A percentile compares a stretch with the other conserved stretches of the same genome.
phyloP scores from a whole-genome alignment of 768 basidiomycete species.

The Naganishia randhawae region DNA sequence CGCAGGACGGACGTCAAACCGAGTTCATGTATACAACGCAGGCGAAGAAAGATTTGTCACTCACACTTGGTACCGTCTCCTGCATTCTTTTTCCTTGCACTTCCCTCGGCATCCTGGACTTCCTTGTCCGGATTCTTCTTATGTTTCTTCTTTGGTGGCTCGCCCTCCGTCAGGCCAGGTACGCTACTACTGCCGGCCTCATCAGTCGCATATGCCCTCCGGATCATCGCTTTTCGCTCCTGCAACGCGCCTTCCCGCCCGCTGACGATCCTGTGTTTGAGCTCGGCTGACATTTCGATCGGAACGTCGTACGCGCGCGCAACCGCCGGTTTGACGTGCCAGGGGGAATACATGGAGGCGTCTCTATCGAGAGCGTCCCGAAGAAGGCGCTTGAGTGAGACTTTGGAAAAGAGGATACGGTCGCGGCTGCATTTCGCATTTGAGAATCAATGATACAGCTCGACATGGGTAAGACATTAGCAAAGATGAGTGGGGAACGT shows the following conservation, averaged over 20 bases:
- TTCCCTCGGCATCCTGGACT: slow-evolving; percentile 34
- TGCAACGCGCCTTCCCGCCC: slow-evolving; percentile 84
- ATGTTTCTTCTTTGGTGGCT: slow-evolving; percentile 22
- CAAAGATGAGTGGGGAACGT: not conserved
- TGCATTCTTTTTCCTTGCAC: slow-evolving; percentile 25
- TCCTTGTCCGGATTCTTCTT: slow-evolving; percentile 23
- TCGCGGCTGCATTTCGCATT: slow-evolving; percentile 66
- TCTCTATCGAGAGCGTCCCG: slow-evolving; percentile 92
- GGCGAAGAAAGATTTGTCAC: not conserved
- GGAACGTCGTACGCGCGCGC: slow-evolving; percentile 81
- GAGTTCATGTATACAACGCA: not conserved
- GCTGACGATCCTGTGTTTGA: slow-evolving; percentile 69
- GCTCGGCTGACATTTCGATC: slow-evolving; percentile 78
- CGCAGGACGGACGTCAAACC: not conserved
- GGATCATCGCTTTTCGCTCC: slow-evolving; percentile 54
- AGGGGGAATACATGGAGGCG: slow-evolving; percentile 85
- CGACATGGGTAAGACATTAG: too few relatives aligned
- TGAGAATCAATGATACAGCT: too few relatives aligned
- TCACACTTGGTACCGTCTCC: slow-evolving; percentile 14
- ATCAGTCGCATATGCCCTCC: slow-evolving; percentile 12
- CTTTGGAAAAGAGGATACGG: slow-evolving; percentile 91
- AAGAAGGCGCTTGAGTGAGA: slow-evolving; percentile 91
- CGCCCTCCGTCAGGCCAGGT: slow-evolving; percentile 23
- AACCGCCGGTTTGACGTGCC: slow-evolving; percentile 84
- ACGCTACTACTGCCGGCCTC: slow-evolving; percentile 4